phyloP scores from a whole-genome alignment of 345 rosid species.

The Streptanthus diversifolius region DNA sequence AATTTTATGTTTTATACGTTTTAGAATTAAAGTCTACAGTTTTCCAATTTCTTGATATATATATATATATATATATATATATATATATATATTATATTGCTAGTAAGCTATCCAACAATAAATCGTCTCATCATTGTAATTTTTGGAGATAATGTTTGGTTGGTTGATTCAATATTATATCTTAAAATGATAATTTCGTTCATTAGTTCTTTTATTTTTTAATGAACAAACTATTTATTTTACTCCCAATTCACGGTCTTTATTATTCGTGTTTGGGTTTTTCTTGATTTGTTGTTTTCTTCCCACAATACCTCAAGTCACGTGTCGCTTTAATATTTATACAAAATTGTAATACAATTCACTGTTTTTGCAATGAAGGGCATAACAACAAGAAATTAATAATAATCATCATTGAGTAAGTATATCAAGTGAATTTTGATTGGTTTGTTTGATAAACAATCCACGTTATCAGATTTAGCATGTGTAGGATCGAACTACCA shows the following conservation, averaged over 20 bases:
- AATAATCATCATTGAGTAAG: not conserved
- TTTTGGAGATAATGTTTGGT: conserved; percentile 13
- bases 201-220: not conserved
- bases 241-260: not conserved
- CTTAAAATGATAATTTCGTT: not conserved
- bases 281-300: not conserved
- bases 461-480: not conserved
- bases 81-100: no score
- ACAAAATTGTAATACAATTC: not conserved
- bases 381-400: not conserved
- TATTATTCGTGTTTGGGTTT: not conserved
- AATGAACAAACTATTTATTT: not conserved
- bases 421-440: not conserved
- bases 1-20: no score
- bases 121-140: not conserved
- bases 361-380: not conserved
- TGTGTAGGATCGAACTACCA: not conserved
- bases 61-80: no score
- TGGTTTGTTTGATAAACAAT: not conserved
- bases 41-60: no score
- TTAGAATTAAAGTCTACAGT: no score
- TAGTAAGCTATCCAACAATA: not conserved
- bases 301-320: not conserved
- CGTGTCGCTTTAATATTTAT: not conserved
- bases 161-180: conserved; percentile 7